These are phyloP conservation scores for Malassezia pachydermatis DNA, from an alignment of 1,284 basidiomycete genomes.

Conservation along the genomic window DNA sequence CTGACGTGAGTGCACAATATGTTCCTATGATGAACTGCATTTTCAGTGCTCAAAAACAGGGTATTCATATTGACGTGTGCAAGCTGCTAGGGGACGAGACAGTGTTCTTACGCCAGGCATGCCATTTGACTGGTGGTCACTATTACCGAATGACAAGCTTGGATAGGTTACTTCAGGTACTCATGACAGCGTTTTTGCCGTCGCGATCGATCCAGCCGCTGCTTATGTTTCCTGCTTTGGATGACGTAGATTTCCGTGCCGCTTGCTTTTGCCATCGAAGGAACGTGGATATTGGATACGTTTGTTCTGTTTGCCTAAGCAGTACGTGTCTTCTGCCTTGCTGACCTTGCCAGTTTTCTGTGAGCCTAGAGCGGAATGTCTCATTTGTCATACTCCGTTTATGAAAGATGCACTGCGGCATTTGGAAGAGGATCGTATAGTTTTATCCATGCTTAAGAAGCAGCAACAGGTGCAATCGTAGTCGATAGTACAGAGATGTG, in stretches of 20 bases:
- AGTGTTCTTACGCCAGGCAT: slow-evolving; percentile 93
- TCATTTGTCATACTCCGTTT: slow-evolving; percentile 23
- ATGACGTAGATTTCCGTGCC: slow-evolving; percentile 89
- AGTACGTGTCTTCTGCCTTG: slow-evolving; percentile 18
- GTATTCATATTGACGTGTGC: slow-evolving; percentile 89
- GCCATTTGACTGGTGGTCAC: slow-evolving; percentile 84
- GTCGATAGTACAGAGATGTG: too few species aligned
- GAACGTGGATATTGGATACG: slow-evolving; percentile 91
- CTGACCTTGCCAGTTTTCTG: slow-evolving; percentile 21
- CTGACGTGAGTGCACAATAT: slow-evolving; percentile 73
- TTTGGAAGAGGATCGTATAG: slow-evolving; percentile 13
- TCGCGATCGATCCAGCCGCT: slow-evolving; percentile 59
- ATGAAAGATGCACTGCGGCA: slow-evolving; percentile 13
- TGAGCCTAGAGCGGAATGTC: slow-evolving; percentile 17
- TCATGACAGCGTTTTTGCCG: slow-evolving; percentile 32
- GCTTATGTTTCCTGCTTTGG: slow-evolving; percentile 77
- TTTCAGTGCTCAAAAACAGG: slow-evolving; percentile 94
- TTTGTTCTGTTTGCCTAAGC: slow-evolving; percentile 56
- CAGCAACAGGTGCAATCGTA: too few species aligned
- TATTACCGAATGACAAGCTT: slow-evolving; percentile 74
- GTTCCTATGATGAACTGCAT: slow-evolving; percentile 99
- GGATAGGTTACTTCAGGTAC: slow-evolving; percentile 50
- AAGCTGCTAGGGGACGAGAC: slow-evolving; percentile 81
- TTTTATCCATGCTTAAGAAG: slow-evolving; percentile 2
- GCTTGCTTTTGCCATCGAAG: slow-evolving; percentile 98